These are phyloP conservation scores for Botrytis medusae DNA, from an alignment of 2,329 filamentous ascomycete species.

Conservation along the genomic window DNA sequence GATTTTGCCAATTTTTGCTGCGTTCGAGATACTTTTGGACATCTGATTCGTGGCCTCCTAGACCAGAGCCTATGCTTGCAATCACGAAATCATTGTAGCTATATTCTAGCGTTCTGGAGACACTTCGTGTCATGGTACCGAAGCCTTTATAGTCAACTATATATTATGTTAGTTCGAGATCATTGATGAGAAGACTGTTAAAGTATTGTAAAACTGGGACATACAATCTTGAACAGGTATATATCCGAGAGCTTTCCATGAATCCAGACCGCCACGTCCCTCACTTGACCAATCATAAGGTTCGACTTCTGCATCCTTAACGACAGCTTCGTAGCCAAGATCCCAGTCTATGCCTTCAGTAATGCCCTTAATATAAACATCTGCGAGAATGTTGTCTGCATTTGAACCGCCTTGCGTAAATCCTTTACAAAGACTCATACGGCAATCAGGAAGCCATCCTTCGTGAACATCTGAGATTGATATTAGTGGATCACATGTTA, in stretches of 20 bases:
- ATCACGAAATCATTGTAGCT: constrained; percentile 74
- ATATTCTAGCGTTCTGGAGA: constrained; percentile 74
- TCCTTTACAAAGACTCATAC: constrained; percentile 72
- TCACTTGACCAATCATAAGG: constrained; percentile 69
- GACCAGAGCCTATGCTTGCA: constrained; percentile 55
- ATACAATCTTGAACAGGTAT: constrained; percentile 64
- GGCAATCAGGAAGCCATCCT: constrained; percentile 44
- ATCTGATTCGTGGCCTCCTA: constrained; percentile 57
- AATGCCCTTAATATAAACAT: constrained; percentile 68
- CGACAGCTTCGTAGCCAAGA: constrained; percentile 66
- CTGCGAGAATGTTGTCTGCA: constrained; percentile 67
- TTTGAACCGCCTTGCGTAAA: constrained; percentile 76
- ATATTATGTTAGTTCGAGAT: background rate
- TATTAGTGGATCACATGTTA: background rate
- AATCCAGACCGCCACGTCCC: constrained; percentile 68
- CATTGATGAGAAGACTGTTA: background rate
- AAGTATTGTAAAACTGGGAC: background rate
- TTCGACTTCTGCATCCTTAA: constrained; percentile 54
- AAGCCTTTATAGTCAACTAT: constrained; percentile 59
- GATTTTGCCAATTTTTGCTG: constrained; percentile 56
- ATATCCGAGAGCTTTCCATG: constrained; percentile 70
- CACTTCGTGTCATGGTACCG: constrained; percentile 66
- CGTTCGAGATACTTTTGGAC: constrained; percentile 35
- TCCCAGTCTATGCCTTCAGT: constrained; percentile 65
- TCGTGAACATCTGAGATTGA: constrained; percentile 45